Base-by-base conservation (phyloP, 2,329 filamentous ascomycete genomes). In the Colletotrichum sp. region DNA sequence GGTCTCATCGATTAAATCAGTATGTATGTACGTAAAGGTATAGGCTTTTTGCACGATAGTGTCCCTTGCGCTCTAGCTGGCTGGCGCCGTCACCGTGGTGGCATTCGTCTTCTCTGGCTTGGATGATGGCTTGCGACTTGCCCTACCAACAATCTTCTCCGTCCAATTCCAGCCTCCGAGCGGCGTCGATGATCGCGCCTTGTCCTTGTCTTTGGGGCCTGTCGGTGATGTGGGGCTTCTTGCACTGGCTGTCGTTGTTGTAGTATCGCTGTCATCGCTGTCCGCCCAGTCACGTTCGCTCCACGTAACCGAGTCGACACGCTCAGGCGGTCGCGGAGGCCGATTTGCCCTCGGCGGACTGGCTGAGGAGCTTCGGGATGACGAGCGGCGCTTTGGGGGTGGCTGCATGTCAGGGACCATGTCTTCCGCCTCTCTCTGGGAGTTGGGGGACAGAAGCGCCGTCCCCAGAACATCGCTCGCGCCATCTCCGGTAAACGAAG, bases 201-300 rank as follows among this genome's bases (percentile, higher is more conserved):
- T 77, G 10, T 70, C 77, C 66, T 81, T 80, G 7, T 77, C 77
- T 43, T 81, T 80, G 8, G 77, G 69, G 69, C 38, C 63, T 52
- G 32, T 36, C 18, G 71, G 38, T 48, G 38, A 26, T n/a, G 21
- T 69, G 24, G 69, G 75, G 38, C 75, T 76, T 28, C 55, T 61
- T 10, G 64, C 69, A 28, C 74, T 68, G 16, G 73, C 69, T 28
- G 70, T 75, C 8, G 71, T 75, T 16, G 64, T 83, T 64, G 70
- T 74, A n/a, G 73, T 76, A 68, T 86, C 87, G 79, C 83, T 88
- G 73, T 88, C 87, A 55, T 84, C 87, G 72, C 85, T 91, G 77
- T 92, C 91, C 12, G 86, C 86, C 85, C 91, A 93, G 81, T 94
- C 92, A 13, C 89, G 86, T 64, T 94, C 92, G 81, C 91, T 93